Conservation (phyloP, 164 flowering plant genomes). For the Macadamia integrifolia region DNA sequence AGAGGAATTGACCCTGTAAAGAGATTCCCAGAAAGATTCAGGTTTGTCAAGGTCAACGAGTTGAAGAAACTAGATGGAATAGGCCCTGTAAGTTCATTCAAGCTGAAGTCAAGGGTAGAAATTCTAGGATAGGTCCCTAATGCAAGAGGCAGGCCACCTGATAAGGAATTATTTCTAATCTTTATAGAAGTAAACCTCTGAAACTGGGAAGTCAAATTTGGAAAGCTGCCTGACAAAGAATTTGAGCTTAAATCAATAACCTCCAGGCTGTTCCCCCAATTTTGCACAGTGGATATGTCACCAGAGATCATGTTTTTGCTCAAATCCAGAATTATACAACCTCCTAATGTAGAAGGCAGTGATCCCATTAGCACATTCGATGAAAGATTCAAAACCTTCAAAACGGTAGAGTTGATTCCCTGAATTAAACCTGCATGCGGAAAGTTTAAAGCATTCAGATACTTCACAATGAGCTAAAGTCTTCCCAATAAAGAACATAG, state of each 20-base stretch:
- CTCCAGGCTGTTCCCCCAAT: slow-evolving; percentile 58
- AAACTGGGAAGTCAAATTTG: slow-evolving; percentile 49
- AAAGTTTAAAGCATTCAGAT: background rate
- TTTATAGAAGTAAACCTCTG: slow-evolving; percentile 42
- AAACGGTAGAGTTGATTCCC: slow-evolving; percentile 50
- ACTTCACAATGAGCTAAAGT: background rate
- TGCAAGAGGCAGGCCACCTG: slow-evolving; percentile 54
- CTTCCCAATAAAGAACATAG: background rate
- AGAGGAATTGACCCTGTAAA: slow-evolving; percentile 66
- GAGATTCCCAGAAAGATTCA: slow-evolving; percentile 76
- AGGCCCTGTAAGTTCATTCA: slow-evolving; percentile 54
- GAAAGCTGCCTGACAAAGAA: slow-evolving; percentile 62
- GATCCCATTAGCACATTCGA: slow-evolving; percentile 64
- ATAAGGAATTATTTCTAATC: slow-evolving; percentile 60
- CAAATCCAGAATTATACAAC: slow-evolving; percentile 54
- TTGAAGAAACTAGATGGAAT: slow-evolving; percentile 64
- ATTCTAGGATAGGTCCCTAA: slow-evolving; percentile 40
- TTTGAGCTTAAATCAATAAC: slow-evolving; percentile 82
- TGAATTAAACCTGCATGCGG: slow-evolving; percentile 53
- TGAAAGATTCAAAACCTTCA: slow-evolving; percentile 74
- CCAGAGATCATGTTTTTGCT: slow-evolving; percentile 67
- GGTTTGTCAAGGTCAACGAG: slow-evolving; percentile 41
- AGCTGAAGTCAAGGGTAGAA: slow-evolving; percentile 60
- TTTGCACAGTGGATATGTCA: slow-evolving; percentile 49
- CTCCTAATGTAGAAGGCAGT: slow-evolving; percentile 53